These are phyloP conservation scores for Elaeis guineensis DNA, from an alignment of 176 grass and related monocot species.

Conservation along the genomic window DNA sequence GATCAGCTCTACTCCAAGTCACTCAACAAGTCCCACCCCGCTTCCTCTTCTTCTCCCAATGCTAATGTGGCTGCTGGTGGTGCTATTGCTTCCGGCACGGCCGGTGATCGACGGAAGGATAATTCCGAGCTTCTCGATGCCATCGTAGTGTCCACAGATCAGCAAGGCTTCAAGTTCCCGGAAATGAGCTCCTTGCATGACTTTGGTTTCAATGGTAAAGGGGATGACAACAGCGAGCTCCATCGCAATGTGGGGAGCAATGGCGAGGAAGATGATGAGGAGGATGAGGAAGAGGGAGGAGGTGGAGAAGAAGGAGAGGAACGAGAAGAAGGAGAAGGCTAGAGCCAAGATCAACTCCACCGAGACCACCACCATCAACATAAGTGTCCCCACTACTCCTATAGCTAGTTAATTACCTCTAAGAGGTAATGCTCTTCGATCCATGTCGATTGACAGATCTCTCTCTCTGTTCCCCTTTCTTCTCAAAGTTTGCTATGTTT, in stretches of 20 bases:
- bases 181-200: conserved; percentile 15
- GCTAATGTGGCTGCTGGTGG: too few species aligned
- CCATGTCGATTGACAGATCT: too few species aligned
- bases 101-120: neutral
- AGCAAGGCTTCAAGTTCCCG: neutral
- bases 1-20: conserved; percentile 72
- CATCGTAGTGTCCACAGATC: conserved; percentile 53
- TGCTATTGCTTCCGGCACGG: too few species aligned
- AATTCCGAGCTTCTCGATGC: conserved; percentile 78
- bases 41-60: too few species aligned
- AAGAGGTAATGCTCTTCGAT: too few species aligned
- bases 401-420: too few species aligned
- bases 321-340: conserved; percentile 32
- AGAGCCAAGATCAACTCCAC: conserved; percentile 33
- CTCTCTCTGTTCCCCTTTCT: too few species aligned
- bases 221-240: neutral
- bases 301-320: conserved; percentile 14
- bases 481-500: too few species aligned
- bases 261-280: neutral
- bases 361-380: conserved; percentile 8
- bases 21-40: too few species aligned
- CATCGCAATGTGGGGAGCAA: neutral
- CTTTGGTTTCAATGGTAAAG: conserved; percentile 26
- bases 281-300: neutral
- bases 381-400: conserved; percentile 6